Evolutionary conservation across 192 early-diverging fungal genomes (phyloP).

Genomic region (Geranomyces michiganensis): DNA sequence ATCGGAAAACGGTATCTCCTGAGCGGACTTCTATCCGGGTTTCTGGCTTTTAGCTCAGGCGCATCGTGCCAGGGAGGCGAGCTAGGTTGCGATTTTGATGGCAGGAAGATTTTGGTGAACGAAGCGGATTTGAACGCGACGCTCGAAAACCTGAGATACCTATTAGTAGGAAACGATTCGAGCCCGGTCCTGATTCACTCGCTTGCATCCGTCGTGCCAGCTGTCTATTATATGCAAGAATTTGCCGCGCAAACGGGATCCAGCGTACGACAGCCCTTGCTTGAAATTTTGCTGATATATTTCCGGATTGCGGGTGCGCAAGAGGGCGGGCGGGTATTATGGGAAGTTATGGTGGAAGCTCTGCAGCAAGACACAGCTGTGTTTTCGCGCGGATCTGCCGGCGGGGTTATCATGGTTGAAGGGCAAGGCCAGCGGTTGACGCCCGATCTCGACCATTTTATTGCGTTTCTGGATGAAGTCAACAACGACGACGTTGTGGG

Average conservation of each 20-base stretch:
- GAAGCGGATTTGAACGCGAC: constrained; percentile 5
- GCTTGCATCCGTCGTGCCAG: constrained; percentile 36
- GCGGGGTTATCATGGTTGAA: constrained; percentile 28
- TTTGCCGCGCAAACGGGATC: constrained; percentile 23
- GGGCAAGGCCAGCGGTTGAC: constrained; percentile 14
- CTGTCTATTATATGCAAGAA: constrained; percentile 45
- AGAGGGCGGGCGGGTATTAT: constrained; percentile 4
- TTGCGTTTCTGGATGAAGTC: constrained; percentile 63
- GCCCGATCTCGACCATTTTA: constrained; percentile 64
- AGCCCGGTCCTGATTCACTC: background rate
- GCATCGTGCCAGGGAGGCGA: too few species aligned
- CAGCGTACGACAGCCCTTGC: background rate
- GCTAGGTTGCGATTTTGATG: constrained; percentile 29
- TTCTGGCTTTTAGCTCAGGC: constrained; percentile 2
- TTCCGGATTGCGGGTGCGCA: constrained; percentile 15
- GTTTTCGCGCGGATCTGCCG: constrained; percentile 15
- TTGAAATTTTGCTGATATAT: constrained; percentile 28
- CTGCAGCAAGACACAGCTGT: constrained; percentile 1
- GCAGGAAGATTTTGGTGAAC: constrained; percentile 21
- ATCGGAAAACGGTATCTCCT: constrained; percentile 57
- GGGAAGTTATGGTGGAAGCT: constrained; percentile 18
- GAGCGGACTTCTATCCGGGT: constrained; percentile 33
- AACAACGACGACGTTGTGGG: constrained; percentile 64
- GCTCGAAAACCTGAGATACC: background rate
- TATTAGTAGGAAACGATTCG: constrained; percentile 13